A percentile compares a stretch with the other conserved stretches of the same genome.
These are phyloP conservation scores for Dipodascus albidus DNA, from an alignment of 805 yeast species.

Conservation along the genomic window DNA sequence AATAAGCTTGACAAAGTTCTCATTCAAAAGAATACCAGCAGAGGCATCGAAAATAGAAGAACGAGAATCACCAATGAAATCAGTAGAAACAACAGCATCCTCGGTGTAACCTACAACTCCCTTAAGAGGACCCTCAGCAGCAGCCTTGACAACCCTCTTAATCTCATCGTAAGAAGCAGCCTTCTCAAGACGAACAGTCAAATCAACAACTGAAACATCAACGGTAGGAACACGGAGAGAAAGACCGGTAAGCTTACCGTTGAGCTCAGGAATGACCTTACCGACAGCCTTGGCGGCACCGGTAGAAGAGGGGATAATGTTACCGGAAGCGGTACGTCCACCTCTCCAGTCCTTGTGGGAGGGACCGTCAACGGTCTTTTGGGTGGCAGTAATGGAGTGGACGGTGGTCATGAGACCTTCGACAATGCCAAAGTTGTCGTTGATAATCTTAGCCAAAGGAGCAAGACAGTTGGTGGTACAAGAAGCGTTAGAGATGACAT, in stretches of 20 bases:
- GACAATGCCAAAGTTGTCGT: conserved; percentile 77
- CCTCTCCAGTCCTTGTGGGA: conserved; percentile 98
- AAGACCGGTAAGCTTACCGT: conserved; percentile 91
- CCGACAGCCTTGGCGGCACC: conserved; percentile 99
- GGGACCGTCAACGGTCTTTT: conserved; percentile 94
- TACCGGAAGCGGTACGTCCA: conserved; percentile 93
- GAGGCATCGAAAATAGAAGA: conserved; percentile 84
- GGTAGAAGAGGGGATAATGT: conserved; percentile 90
- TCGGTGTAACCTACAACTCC: conserved; percentile 86
- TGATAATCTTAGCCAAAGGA: conserved; percentile 81
- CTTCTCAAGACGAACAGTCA: conserved; percentile 73
- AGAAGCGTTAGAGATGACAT: conserved; percentile 82
- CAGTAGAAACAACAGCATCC: conserved; percentile 85
- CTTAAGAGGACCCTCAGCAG: conserved; percentile 66
- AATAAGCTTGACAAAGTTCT: conserved; percentile 81
- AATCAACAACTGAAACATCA: conserved; percentile 88
- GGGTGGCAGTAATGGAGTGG: conserved; percentile 93
- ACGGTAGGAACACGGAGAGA: conserved; percentile 89
- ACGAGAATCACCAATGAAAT: conserved; percentile 73
- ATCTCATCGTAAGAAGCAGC: conserved; percentile 76
- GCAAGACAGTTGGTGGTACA: conserved; percentile 96
- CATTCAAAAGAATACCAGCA: conserved; percentile 83
- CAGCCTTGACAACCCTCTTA: conserved; percentile 61
- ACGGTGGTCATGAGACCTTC: conserved; percentile 95
- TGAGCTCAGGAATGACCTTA: conserved; percentile 81